Base-by-base conservation (phyloP, 2,329 filamentous ascomycete genomes). In the Tympanopsis confertula region DNA sequence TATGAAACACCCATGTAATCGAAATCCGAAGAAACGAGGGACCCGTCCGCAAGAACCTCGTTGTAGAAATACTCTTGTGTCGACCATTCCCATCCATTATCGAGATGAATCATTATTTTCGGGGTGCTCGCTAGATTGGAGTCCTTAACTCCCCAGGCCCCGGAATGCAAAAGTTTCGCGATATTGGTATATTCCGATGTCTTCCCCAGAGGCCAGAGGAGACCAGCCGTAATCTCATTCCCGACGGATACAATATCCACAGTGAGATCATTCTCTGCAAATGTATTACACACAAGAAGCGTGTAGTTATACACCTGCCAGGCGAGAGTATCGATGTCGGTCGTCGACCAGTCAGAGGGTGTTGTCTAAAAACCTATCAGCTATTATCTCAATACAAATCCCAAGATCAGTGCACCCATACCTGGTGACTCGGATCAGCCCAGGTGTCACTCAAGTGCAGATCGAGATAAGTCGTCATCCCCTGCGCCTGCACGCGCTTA, bases 1-100 rank as follows among this genome's bases (percentile, higher is more conserved):
- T 78, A 86, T 0, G 73, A 79, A 1, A 86, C 71, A 5, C 78
- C 82, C 59, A 85, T 82, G 44, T 80, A 68, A 52, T 86, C 81
- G 41, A 78, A 84, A 44, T 83, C 78, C 4, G 59, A 56, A 0
- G 59, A 47, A 3, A 54, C 50, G 3, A 80, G 59, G 1, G 62
- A 61, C 2, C 70, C 76, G 18, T 61, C 56, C 5, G 35, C 62
- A 0, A 81, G 61, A 0, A 79, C 68, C 3, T 60, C 62, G 18
- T 68, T 66, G 57, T 84, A 86, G 55, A 73, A 83, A 60, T 67
- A 78, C 42, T 79, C 58, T 51, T 85, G 79, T 3, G 70, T 69
- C 3, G 57, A 62, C 75, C 73, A 82, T 44, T 80, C 68, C 77
- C 79, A 86, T n/a, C 81, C 81, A 49, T 83, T 80, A 53, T 86